phyloP scores from a whole-genome alignment of 2,329 filamentous ascomycete species.

The Dryadomyces quercus-mongolicae region DNA sequence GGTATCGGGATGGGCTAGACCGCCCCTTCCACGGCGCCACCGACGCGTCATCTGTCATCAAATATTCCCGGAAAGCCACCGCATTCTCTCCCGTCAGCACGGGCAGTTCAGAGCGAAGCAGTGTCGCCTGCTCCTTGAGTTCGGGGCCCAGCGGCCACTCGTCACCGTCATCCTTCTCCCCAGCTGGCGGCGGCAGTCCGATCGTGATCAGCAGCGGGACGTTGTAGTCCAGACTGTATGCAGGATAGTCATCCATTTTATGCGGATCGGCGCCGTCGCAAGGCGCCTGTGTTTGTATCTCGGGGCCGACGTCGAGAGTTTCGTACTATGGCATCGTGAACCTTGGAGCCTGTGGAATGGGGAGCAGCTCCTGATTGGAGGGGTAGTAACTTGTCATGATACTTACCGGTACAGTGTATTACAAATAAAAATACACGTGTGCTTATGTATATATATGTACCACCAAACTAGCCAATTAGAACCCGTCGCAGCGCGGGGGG shows the following conservation, averaged over 20 bases:
- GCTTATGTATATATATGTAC: neutral
- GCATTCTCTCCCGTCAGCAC: slow-evolving; percentile 53
- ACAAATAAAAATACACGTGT: neutral
- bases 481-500: slow-evolving; percentile 2
- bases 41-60: slow-evolving; percentile 53
- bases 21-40: slow-evolving; percentile 54
- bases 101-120: slow-evolving; percentile 60
- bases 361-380: slow-evolving; percentile 1
- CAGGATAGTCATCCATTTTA: slow-evolving; percentile 66
- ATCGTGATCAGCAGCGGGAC: slow-evolving; percentile 74
- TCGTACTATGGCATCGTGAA: neutral
- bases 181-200: slow-evolving; percentile 45
- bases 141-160: slow-evolving; percentile 30
- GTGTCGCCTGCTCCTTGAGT: slow-evolving; percentile 44
- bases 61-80: slow-evolving; percentile 50
- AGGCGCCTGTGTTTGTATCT: neutral
- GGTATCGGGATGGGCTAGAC: slow-evolving; percentile 36
- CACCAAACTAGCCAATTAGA: slow-evolving; percentile 3
- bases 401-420: neutral
- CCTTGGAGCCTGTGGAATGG: neutral
- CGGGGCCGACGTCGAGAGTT: neutral
- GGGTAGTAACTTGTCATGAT: neutral
- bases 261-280: neutral
- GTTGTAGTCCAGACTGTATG: slow-evolving; percentile 74
- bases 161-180: neutral